Base-by-base conservation (phyloP, 2,329 filamentous ascomycete species). In the Xylaria arbuscula region DNA sequence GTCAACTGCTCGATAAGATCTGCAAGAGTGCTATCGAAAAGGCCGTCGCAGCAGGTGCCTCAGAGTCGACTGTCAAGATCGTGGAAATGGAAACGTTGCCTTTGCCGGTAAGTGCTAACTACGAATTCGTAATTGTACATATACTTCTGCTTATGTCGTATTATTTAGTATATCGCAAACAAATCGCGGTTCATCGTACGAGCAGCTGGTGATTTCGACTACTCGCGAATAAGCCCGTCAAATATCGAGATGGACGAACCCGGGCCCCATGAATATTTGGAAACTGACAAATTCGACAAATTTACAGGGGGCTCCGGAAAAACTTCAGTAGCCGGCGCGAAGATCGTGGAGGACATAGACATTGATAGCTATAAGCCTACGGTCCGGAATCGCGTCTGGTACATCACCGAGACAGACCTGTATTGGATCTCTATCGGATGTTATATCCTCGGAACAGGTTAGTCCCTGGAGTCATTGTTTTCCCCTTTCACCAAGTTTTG, bases 191-290 rank as follows among this genome's bases (percentile, higher is more conserved):
- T 84, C 80, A 87, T 90, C 17, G 84, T 89, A 10, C 82, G 86
- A 59, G 88, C 88, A 1, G 87, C 86, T 0, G 89, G 88, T 8
- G 85, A 88, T 56, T 87, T 88, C 59, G 86, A 87, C 72, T 82
- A 83, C 64, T 74, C 77, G 1, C 76, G 80, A 17, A 77, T 78
- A 1, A 75, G 80, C 15, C 68, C 76, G 17, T 48, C 67, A 10
- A 63, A 55, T 0, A 53, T 66, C 15, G 62, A 67, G 15, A 64
- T 66, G 0, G 72, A 75, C 22, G 70, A 68, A 7, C 7, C 61
- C 4, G 34, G 51, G 17, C 15, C 36, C 10, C 64, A 71, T 19
- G 47, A 72, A 0, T 67, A 71, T 0, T 53, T 69, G 8, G 54
- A 73, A 28, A 73, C 72, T 71, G 69, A 72, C 13, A 70, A 74